Percentiles rank a stretch among this genome's conserved stretches.
phyloP scores from a whole-genome alignment of 768 basidiomycete species.

The Pholiota molesta region DNA sequence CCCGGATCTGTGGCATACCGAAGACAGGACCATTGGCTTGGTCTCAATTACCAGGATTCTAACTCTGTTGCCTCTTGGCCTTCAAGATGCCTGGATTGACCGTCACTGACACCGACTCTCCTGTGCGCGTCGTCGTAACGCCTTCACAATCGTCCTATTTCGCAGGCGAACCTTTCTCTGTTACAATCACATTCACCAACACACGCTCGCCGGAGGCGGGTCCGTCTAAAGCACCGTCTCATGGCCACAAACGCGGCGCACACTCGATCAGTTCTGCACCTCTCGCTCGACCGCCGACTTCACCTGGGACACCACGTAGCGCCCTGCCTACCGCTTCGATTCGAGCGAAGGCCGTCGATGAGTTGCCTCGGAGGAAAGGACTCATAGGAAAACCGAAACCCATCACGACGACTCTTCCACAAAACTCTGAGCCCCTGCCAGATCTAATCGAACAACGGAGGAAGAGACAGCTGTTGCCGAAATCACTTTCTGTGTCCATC shows the following conservation, averaged over 20 bases:
- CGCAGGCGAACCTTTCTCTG: conserved; percentile 87
- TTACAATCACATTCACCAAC: conserved; percentile 87
- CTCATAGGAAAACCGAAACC: conserved; percentile 52
- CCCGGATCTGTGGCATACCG: conserved; percentile 16
- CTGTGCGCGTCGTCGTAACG: conserved; percentile 69
- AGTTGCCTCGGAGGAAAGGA: conserved; percentile 47
- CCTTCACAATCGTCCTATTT: conserved; percentile 91
- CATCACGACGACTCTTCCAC: conserved; percentile 16
- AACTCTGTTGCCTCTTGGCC: background rate
- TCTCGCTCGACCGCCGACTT: conserved; percentile 80
- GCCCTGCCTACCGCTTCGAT: conserved; percentile 25
- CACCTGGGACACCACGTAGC: conserved; percentile 62
- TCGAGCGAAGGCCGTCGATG: conserved; percentile 27
- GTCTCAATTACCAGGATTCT: conserved; percentile 8
- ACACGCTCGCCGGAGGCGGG: conserved; percentile 57
- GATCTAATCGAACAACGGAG: conserved; percentile 56
- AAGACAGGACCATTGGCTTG: conserved; percentile 13
- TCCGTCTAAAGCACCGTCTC: conserved; percentile 32
- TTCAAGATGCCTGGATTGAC: conserved; percentile 19
- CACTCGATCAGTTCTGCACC: conserved; percentile 87
- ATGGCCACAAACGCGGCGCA: conserved; percentile 66
- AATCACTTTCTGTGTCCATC: conserved; percentile 71
- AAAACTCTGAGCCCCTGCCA: conserved; percentile 41
- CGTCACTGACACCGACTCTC: conserved; percentile 40
- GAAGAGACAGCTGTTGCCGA: conserved; percentile 51